Conservation (phyloP, 2,329 filamentous ascomycete species). For the Emergomyces pasteurianus region DNA sequence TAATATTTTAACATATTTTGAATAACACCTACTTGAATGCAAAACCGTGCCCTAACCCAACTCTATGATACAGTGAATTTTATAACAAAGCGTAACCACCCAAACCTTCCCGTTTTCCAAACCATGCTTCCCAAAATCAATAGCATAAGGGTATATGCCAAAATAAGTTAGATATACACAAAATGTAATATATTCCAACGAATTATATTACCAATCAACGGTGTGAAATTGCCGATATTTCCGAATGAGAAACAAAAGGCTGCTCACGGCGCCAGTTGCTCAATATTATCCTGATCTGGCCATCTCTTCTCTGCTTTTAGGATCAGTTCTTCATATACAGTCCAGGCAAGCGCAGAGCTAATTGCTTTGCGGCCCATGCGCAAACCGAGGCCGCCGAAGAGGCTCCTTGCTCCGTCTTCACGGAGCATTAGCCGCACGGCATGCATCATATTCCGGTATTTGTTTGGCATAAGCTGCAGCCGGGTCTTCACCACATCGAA, state of each 20-base stretch:
- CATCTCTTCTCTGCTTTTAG: slow-evolving; percentile 50
- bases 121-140: neutral
- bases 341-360: slow-evolving; percentile 94
- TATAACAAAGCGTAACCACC: neutral
- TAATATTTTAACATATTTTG: neutral
- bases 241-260: neutral
- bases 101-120: neutral
- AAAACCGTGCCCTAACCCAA: neutral
- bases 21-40: neutral
- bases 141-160: slow-evolving; percentile 1
- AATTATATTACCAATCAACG: neutral
- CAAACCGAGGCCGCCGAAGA: slow-evolving; percentile 77
- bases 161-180: neutral
- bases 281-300: slow-evolving; percentile 20
- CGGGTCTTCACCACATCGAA: slow-evolving; percentile 96
- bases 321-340: slow-evolving; percentile 87
- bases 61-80: neutral
- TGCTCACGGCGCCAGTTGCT: slow-evolving; percentile 5
- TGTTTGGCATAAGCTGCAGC: slow-evolving; percentile 74
- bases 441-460: slow-evolving; percentile 72
- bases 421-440: slow-evolving; percentile 65
- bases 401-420: slow-evolving; percentile 66
- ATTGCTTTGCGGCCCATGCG: slow-evolving; percentile 84
- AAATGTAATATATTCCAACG: neutral
- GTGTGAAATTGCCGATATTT: neutral